These are phyloP conservation scores for Plasmopara viticola DNA, from an alignment of 352 stramenopile species.

Conservation along the genomic window DNA sequence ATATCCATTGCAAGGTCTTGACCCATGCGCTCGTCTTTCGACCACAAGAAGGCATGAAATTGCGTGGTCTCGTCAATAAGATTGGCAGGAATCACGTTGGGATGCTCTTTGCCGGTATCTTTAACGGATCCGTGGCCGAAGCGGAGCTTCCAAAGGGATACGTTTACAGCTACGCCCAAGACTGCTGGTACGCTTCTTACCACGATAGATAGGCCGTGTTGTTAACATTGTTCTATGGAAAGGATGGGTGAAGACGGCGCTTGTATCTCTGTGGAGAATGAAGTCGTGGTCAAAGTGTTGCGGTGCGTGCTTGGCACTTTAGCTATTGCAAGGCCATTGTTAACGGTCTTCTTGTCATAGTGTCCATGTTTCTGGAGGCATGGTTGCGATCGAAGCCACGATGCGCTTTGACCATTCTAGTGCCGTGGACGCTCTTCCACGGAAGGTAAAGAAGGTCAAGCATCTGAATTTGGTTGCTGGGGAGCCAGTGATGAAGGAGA, in stretches of 20 bases:
- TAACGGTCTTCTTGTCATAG: constrained; percentile 13
- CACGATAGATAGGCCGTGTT: constrained; percentile 72
- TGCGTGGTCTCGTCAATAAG: constrained; percentile 71
- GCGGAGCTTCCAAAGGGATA: constrained; percentile 67
- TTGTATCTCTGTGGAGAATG: constrained; percentile 53
- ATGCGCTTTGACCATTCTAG: constrained; percentile 38
- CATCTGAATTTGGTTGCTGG: constrained; percentile 13
- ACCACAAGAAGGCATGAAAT: constrained; percentile 52
- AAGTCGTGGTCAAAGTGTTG: constrained; percentile 62
- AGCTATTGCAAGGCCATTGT: background rate
- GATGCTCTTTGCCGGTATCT: constrained; percentile 76
- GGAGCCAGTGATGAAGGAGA: constrained; percentile 7
- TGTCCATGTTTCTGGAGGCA: constrained; percentile 64
- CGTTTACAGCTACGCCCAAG: constrained; percentile 74
- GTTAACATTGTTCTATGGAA: background rate
- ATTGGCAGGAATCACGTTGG: constrained; percentile 83
- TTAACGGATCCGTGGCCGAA: constrained; percentile 77
- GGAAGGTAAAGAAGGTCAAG: constrained; percentile 8
- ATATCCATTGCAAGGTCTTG: constrained; percentile 73
- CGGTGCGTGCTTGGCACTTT: constrained; percentile 16
- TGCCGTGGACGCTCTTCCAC: constrained; percentile 5
- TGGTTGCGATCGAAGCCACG: constrained; percentile 76
- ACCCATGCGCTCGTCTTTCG: constrained; percentile 71
- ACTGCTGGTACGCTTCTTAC: constrained; percentile 59
- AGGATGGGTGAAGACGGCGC: constrained; percentile 51